Evolutionary conservation across 495 filamentous ascomycete genomes (phyloP), one percentile per base, ranked within the genome.

Genomic region (Pseudevernia furfuracea): DNA sequence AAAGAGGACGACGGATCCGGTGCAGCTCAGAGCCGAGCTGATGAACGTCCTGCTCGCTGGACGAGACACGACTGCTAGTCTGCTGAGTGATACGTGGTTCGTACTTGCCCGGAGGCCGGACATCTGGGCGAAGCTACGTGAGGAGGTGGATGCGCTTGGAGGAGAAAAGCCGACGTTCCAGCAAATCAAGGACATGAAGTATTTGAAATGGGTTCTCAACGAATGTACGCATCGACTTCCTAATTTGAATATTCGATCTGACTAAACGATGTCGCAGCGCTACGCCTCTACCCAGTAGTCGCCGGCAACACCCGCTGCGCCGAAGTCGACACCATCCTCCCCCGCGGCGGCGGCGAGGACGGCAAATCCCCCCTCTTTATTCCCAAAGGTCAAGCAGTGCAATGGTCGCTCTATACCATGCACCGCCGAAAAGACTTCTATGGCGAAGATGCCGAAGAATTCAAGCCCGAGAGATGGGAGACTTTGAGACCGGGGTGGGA

Each of bases 401-500:
- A 56, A 11, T 75, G 67, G 41, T 65, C 58, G 0, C 44, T 70
- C 17, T 73, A 69, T 38, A 34, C 65, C 21, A 72, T 76, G 69
- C 75, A 77, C 41, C 68, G 73, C 8, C 67, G 72, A 17, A 68
- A 67, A 23, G 74, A 76, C 17, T 43, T 74, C 25, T 77, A 65
- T 43, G 75, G 74, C 2, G 70, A 74, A 30, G 73, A 73, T n/a
- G 70, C 75, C 66, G 71, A 71, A 19, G 65, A 68, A 5, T 71
- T 70, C 43, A 68, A 63, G 12, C 68, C 68, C 1, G 62, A 70
- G 32, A 43, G 68, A 60, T 71, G 68, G 70, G 88, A 73, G 87
- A 91, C 71, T 87, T 87, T 12, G 89, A 86, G 0, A 85, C 88
- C 49, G 80, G 80, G 60, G 82, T 90, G 10, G 69, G 79, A 83